Percentiles rank a stretch among this genome's conserved stretches.
Conservation (phyloP, 148 eudicot species). For the Fagopyrum homotropicum region DNA sequence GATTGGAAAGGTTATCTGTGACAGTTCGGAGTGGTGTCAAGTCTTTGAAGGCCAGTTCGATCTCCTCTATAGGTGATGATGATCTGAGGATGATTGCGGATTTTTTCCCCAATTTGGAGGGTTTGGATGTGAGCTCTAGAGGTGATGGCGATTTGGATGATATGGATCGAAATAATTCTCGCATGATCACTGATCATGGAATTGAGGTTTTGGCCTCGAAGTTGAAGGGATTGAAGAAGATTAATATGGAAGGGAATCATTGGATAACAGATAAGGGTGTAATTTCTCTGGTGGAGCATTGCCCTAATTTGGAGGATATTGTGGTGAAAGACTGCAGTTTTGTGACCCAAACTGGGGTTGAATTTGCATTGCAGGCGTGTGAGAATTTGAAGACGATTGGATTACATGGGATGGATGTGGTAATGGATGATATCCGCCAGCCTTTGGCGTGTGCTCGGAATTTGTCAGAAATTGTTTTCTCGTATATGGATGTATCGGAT, state of each 20-base stretch:
- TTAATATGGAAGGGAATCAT: slow-evolving; percentile 43
- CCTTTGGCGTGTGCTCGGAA: slow-evolving; percentile 24
- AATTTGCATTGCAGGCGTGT: slow-evolving; percentile 25
- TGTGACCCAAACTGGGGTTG: slow-evolving; percentile 35
- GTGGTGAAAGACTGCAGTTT: slow-evolving; percentile 30
- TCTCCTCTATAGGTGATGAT: slow-evolving; percentile 23
- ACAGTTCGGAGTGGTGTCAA: slow-evolving; percentile 24
- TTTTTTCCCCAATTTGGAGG: slow-evolving; percentile 38
- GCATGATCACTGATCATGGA: slow-evolving; percentile 55
- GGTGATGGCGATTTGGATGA: slow-evolving; percentile 8
- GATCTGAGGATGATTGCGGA: slow-evolving; percentile 28
- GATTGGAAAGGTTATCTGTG: slow-evolving; percentile 20
- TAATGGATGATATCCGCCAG: slow-evolving; percentile 19
- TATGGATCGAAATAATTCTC: slow-evolving; percentile 4
- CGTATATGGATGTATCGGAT: slow-evolving; percentile 37
- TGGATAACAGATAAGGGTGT: slow-evolving; percentile 47
- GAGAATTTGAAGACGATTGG: slow-evolving; percentile 27
- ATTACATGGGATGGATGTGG: slow-evolving; percentile 26
- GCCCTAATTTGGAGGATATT: slow-evolving; percentile 40
- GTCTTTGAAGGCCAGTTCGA: slow-evolving; percentile 27
- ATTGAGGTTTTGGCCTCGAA: slow-evolving; percentile 35
- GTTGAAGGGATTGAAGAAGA: slow-evolving; percentile 31
- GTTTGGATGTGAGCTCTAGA: slow-evolving; percentile 31
- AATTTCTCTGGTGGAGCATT: slow-evolving; percentile 31
- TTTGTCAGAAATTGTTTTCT: slow-evolving; percentile 31